These are phyloP conservation scores for Cladosporium sp. DNA, from an alignment of 2,329 filamentous ascomycete species.

Conservation along the genomic window DNA sequence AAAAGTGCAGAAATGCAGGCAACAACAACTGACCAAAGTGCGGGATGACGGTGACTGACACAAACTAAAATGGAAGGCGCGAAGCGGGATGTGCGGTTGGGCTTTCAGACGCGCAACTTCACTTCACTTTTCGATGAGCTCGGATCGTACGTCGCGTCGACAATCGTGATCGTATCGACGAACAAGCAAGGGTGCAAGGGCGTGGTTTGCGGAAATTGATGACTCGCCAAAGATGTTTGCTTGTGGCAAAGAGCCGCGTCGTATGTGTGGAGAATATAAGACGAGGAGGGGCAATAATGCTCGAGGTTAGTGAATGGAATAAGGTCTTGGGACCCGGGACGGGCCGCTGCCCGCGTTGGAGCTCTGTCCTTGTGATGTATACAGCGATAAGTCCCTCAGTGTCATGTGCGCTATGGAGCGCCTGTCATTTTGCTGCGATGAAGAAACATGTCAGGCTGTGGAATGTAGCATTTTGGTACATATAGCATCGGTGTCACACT, in stretches of 20 bases:
- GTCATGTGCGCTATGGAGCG: not conserved
- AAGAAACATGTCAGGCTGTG: no score
- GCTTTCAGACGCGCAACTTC: not conserved
- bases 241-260: not conserved
- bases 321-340: not conserved
- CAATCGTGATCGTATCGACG: no score
- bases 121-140: not conserved
- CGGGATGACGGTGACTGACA: not conserved
- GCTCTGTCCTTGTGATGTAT: not conserved
- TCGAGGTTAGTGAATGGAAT: conserved; percentile 3
- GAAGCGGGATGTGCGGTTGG: not conserved
- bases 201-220: no score
- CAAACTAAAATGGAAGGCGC: not conserved
- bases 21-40: not conserved
- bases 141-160: not conserved
- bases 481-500: no score
- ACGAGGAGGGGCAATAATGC: not conserved
- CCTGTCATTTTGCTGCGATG: no score
- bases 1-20: not conserved
- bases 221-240: not conserved
- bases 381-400: not conserved
- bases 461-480: no score
- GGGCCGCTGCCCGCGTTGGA: not conserved
- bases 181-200: no score
- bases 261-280: not conserved